Evolutionary conservation across 2,329 filamentous ascomycete species (phyloP).

Genomic region (Lecanicillium sp.): DNA sequence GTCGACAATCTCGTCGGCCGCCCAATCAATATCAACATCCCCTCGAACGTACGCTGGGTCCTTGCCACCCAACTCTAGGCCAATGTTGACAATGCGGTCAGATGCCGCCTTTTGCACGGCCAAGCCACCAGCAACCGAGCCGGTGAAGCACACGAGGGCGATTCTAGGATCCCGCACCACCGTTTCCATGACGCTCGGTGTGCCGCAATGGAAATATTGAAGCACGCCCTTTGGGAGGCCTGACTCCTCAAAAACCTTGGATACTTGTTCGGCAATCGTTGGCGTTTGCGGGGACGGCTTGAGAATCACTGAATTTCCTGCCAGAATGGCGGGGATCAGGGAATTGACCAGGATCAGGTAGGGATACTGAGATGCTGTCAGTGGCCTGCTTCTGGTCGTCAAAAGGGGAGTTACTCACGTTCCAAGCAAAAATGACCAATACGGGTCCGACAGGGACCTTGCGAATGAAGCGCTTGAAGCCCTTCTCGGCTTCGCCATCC

Average conservation of each 20-base stretch:
- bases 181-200: conserved; percentile 65
- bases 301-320: conserved; percentile 84
- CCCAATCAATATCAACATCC: conserved; percentile 86
- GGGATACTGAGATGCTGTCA: conserved; percentile 61
- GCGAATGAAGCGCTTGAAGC: conserved; percentile 84
- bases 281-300: conserved; percentile 95
- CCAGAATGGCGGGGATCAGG: conserved; percentile 80
- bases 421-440: conserved; percentile 90
- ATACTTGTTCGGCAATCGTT: conserved; percentile 78
- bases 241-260: conserved; percentile 68
- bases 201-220: conserved; percentile 88
- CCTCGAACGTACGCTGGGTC: conserved; percentile 83
- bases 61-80: conserved; percentile 88
- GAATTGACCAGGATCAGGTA: conserved; percentile 93
- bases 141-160: conserved; percentile 83
- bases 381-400: neutral
- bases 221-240: conserved; percentile 78
- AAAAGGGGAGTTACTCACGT: conserved; percentile 50
- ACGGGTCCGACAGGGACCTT: conserved; percentile 85
- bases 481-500: conserved; percentile 73
- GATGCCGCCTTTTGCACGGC: conserved; percentile 79
- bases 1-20: conserved; percentile 88
- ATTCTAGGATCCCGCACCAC: conserved; percentile 72
- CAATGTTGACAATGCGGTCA: conserved; percentile 76
- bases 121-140: conserved; percentile 80